These are phyloP conservation scores for Aspergillus nomiae DNA, from an alignment of 2,329 filamentous ascomycete species.

Conservation along the genomic window DNA sequence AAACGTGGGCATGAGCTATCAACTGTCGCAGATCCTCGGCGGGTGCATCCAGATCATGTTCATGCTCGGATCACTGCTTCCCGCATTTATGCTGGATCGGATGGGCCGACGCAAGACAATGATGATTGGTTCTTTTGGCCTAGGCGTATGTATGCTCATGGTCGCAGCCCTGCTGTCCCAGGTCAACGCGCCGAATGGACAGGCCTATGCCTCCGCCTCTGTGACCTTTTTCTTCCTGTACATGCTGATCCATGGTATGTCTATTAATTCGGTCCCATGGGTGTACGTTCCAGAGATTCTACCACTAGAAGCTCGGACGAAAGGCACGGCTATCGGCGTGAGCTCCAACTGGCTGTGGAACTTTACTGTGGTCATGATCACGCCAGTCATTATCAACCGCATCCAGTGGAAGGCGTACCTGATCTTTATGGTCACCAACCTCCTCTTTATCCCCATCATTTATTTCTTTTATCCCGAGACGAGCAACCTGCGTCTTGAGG, in stretches of 20 bases:
- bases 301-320: conserved; percentile 51
- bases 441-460: conserved; percentile 39
- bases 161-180: conserved; percentile 43
- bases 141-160: conserved; percentile 41
- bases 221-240: neutral
- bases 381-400: conserved; percentile 33
- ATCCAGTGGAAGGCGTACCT: conserved; percentile 38
- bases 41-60: conserved; percentile 33
- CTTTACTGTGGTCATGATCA: conserved; percentile 46
- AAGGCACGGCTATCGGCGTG: conserved; percentile 45
- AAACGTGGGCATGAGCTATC: conserved; percentile 41
- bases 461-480: conserved; percentile 52
- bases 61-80: conserved; percentile 40
- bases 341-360: conserved; percentile 49
- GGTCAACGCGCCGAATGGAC: conserved; percentile 21
- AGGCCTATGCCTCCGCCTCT: neutral
- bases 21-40: conserved; percentile 26
- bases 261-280: conserved; percentile 31
- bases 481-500: conserved; percentile 44
- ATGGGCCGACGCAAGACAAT: conserved; percentile 41
- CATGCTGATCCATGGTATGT: neutral
- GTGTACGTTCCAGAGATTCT: conserved; percentile 54
- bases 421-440: conserved; percentile 38
- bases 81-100: conserved; percentile 49
- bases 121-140: conserved; percentile 34